A percentile compares a stretch with the other conserved stretches of the same genome.
These are phyloP conservation scores for Jamesozyma rosinii DNA, from an alignment of 805 yeast genomes.

Conservation along the genomic window DNA sequence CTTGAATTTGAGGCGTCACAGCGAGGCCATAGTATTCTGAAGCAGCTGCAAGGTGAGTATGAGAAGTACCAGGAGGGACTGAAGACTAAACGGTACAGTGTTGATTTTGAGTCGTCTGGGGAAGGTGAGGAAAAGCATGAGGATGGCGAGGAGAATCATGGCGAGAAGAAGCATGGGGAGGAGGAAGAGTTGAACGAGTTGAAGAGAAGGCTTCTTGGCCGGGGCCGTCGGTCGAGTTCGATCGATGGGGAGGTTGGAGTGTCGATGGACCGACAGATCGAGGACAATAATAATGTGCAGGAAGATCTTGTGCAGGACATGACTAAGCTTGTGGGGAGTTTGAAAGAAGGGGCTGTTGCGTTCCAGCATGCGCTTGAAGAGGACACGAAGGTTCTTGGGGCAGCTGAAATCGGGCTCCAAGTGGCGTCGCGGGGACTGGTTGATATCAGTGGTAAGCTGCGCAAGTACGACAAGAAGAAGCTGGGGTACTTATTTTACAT, in stretches of 20 bases:
- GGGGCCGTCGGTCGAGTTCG: conserved; percentile 1
- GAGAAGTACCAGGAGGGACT: conserved; percentile 9
- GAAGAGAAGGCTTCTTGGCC: conserved; percentile 28
- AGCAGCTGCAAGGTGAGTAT: conserved; percentile 9
- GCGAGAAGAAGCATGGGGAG: neutral
- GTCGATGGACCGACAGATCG: conserved; percentile 30
- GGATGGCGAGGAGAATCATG: neutral
- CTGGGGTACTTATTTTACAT: conserved; percentile 26
- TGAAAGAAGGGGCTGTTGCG: conserved; percentile 35
- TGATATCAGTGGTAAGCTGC: conserved; percentile 24
- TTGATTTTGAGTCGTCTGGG: conserved; percentile 22
- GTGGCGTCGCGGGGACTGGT: conserved; percentile 32
- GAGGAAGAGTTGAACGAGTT: conserved; percentile 24
- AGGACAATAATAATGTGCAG: conserved; percentile 32
- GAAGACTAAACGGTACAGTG: conserved; percentile 22
- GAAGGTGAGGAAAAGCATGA: conserved; percentile 3
- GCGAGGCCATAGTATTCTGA: neutral
- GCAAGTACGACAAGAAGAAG: conserved; percentile 27
- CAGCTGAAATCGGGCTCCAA: conserved; percentile 36
- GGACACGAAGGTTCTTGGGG: conserved; percentile 32
- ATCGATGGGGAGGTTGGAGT: conserved; percentile 3
- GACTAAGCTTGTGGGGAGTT: conserved; percentile 31
- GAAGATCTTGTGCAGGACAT: conserved; percentile 32
- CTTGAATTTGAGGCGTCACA: conserved; percentile 1
- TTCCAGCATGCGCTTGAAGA: conserved; percentile 34